Evolutionary conservation across 768 basidiomycete genomes (phyloP).

Genomic region (Lyophyllum shimeji): DNA sequence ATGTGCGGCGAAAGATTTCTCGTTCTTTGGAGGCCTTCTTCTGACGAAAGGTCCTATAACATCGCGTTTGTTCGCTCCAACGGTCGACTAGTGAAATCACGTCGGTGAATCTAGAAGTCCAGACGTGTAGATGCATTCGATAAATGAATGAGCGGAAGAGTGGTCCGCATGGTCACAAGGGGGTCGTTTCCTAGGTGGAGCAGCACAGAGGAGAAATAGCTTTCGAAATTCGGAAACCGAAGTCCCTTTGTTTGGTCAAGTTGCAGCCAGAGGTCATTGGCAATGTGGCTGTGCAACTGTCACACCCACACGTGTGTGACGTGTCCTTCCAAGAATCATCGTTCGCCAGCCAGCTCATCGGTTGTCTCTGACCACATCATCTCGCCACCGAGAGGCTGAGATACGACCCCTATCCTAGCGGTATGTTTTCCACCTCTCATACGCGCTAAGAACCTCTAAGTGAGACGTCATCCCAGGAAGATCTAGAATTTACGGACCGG

Average conservation of each 20-base stretch:
- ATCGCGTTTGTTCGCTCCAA: no score
- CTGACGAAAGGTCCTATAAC: no score
- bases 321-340: conserved; percentile 10
- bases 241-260: not conserved
- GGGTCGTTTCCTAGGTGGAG: no score
- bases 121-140: no score
- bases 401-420: not conserved
- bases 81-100: no score
- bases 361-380: conserved; percentile 1
- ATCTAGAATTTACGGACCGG: not conserved
- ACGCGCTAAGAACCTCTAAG: not conserved
- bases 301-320: conserved; percentile 12
- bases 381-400: not conserved
- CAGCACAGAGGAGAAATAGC: no score
- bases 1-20: no score
- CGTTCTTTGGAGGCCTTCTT: no score
- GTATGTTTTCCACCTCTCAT: not conserved
- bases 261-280: not conserved
- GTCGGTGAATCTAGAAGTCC: no score
- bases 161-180: no score
- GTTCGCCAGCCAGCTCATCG: conserved; percentile 12
- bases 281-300: conserved; percentile 13
- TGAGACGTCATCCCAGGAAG: not conserved
- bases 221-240: not conserved
- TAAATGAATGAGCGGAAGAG: no score